A percentile compares a stretch with the other conserved stretches of the same genome.
These are phyloP conservation scores for Excoecaria cochinchinensis DNA, from an alignment of 345 rosid genomes.

Conservation along the genomic window DNA sequence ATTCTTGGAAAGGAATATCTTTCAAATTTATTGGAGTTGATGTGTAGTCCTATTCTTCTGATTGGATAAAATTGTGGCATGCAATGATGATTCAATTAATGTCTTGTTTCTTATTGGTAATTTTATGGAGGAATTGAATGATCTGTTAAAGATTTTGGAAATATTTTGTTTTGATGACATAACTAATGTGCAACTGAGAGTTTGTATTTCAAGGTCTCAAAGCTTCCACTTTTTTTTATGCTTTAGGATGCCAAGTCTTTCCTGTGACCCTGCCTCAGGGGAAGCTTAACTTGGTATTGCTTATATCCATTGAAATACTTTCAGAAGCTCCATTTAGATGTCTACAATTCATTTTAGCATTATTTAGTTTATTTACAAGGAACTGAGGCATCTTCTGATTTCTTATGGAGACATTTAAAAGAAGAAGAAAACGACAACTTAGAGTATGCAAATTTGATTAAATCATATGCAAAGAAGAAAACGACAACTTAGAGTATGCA, in stretches of 20 bases:
- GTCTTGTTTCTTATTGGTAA: not conserved
- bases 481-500: not conserved
- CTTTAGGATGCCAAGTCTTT: not conserved
- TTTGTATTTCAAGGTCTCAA: not conserved
- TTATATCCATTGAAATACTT: not conserved
- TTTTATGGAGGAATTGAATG: not conserved
- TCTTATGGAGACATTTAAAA: not conserved
- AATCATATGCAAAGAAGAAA: no score
- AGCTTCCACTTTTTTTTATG: not conserved
- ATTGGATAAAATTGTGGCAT: not conserved
- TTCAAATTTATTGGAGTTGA: not conserved
- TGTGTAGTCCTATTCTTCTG: not conserved
- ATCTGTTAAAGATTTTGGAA: not conserved
- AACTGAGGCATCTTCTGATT: not conserved
- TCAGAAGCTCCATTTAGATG: not conserved
- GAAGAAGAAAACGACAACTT: not conserved
- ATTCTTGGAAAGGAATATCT: not conserved
- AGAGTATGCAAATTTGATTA: not conserved
- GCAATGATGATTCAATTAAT: not conserved
- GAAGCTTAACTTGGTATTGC: conserved; percentile 4
- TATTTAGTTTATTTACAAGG: not conserved
- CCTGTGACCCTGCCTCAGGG: not conserved
- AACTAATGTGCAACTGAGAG: not conserved
- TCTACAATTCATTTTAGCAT: conserved; percentile 1
- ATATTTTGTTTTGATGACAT: not conserved